Evolutionary conservation across 768 basidiomycete genomes (phyloP).

Genomic region (Leucosporidium creatinivorum): DNA sequence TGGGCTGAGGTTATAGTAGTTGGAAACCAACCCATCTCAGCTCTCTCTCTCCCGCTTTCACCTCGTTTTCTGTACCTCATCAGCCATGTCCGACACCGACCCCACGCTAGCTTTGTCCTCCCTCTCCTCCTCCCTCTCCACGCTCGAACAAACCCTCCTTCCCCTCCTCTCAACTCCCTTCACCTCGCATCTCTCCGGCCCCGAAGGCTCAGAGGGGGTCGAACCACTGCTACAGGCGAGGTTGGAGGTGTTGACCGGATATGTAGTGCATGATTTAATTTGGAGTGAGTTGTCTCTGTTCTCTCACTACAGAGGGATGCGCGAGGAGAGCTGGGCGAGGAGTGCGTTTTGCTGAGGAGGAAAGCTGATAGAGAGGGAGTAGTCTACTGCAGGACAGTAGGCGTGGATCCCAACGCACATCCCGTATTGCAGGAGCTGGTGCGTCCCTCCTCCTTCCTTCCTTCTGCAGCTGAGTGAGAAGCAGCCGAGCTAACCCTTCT

Average conservation of each 20-base stretch:
- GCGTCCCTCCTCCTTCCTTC: slow-evolving; percentile 42
- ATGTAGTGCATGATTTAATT: slow-evolving; percentile 74
- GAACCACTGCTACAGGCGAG: slow-evolving; percentile 74
- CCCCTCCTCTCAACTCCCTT: slow-evolving; percentile 40
- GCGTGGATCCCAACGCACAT: slow-evolving; percentile 71
- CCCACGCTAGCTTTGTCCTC: background rate
- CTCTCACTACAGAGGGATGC: slow-evolving; percentile 11
- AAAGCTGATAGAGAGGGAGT: background rate
- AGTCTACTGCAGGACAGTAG: slow-evolving; percentile 76
- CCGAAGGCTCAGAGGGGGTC: slow-evolving; percentile 50
- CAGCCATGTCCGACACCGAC: background rate
- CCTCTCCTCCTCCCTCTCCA: background rate
- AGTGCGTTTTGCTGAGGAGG: background rate
- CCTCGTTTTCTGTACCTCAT: background rate
- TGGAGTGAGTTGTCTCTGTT: slow-evolving; percentile 51
- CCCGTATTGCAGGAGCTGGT: slow-evolving; percentile 62
- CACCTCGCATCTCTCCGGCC: slow-evolving; percentile 58
- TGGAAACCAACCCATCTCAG: background rate
- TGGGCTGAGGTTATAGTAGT: background rate
- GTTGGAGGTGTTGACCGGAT: slow-evolving; percentile 69
- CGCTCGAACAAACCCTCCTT: background rate
- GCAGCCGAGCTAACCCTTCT: background rate
- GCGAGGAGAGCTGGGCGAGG: background rate
- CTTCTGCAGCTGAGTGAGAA: too few species aligned
- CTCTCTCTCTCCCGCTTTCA: background rate